Evolutionary conservation across 2,329 filamentous ascomycete genomes (phyloP), one percentile per base, ranked within the genome.

Genomic region (Bipolaris cookei): DNA sequence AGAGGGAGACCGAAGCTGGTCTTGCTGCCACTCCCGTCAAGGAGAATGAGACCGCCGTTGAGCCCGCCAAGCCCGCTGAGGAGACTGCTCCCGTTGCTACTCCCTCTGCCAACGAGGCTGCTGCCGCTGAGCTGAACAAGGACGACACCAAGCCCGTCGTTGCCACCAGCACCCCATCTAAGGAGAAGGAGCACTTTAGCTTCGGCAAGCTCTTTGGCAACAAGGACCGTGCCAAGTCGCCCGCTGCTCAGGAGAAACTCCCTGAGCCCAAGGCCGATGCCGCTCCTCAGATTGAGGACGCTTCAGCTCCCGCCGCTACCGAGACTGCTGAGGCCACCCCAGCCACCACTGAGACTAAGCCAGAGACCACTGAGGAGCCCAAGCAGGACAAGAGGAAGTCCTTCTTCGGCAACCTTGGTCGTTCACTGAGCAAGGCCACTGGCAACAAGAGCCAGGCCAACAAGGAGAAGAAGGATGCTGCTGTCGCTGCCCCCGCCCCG

Each of bases 311-410:
- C 14, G 39, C 54, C 6, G 23, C 49, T 16, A 49, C 70, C 28
- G 60, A 62, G 47, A 60, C 68, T 20, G 65, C 62, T 13, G 65
- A 72, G 62, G 69, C 53, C 43, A 69, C 68, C 20, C 62, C 66
- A 20, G 61, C 61, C 51, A 75, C 77, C 10, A 75, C 77, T 10
- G 82, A 83, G 67, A 60, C 77, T 66, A 77, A 72, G 62, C 75
- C 77, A 35, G 81, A 83, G 59, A 64, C 68, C 51, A 30, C 41
- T 10, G 63, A 65, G 65, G 77, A 83, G 62, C 77, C 78, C 44
- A 73, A 82, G 66, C 91, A 90, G 85, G 84, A 86, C 80, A 96
- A 96, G 90, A 90, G 92, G 78, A 86, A 88, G 80, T 94, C 90
- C 66, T 88, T 93, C 72, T 96, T 96, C 79, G 86, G 86, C 68